phyloP scores from a whole-genome alignment of 768 basidiomycete genomes.

The Suillus hirtellus region DNA sequence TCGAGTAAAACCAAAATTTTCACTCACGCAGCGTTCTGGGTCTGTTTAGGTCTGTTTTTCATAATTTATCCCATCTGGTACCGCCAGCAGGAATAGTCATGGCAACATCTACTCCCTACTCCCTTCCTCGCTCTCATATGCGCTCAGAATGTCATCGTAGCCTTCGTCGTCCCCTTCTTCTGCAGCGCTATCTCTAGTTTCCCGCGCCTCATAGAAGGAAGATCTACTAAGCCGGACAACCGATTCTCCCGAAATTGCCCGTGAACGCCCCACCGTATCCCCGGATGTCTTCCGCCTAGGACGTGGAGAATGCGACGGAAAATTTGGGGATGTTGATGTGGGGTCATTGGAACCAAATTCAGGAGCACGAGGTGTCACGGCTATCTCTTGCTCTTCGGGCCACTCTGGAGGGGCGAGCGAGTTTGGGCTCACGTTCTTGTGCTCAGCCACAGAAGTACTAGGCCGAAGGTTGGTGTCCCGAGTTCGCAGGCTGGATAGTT shows the following conservation, averaged over 20 bases:
- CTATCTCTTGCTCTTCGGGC: constrained; percentile 50
- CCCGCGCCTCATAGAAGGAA: constrained; percentile 42
- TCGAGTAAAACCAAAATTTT: not conserved
- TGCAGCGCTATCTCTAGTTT: constrained; percentile 59
- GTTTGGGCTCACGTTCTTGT: constrained; percentile 45
- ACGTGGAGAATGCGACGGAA: constrained; percentile 25
- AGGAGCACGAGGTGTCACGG: constrained; percentile 57
- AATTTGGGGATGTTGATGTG: constrained; percentile 30
- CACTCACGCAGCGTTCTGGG: not conserved
- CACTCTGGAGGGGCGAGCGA: constrained; percentile 50
- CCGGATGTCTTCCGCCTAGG: constrained; percentile 30
- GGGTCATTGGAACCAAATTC: constrained; percentile 43
- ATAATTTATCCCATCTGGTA: not conserved
- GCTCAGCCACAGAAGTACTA: constrained; percentile 27
- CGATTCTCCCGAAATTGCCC: constrained; percentile 44
- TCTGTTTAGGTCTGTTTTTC: no score
- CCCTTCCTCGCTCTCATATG: constrained; percentile 77
- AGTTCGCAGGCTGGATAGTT: constrained; percentile 50
- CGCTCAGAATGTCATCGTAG: constrained; percentile 75
- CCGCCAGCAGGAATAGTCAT: constrained; percentile 14
- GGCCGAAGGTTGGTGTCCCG: constrained; percentile 30
- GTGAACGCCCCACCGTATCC: constrained; percentile 28
- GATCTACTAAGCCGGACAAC: constrained; percentile 44
- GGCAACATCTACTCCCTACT: constrained; percentile 19
- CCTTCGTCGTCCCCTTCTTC: constrained; percentile 78